Percentiles rank a stretch among this genome's conserved stretches.
These are phyloP conservation scores for Flaveria ramosissima DNA, from an alignment of 129 eudicot genomes.

Conservation along the genomic window DNA sequence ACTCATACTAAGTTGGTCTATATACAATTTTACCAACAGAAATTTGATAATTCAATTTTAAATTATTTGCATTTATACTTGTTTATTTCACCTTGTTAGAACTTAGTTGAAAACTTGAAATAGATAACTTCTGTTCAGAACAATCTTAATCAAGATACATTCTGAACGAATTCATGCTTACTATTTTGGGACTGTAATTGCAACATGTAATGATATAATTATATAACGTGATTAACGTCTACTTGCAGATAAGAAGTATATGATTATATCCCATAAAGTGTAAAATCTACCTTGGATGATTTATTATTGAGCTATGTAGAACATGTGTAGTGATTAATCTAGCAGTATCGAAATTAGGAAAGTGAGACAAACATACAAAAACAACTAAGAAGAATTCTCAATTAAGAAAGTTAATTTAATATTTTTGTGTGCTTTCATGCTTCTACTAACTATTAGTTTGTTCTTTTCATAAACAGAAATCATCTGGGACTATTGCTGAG, in stretches of 20 bases:
- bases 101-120: not conserved
- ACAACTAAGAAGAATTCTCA: not conserved
- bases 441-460: not conserved
- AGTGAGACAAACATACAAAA: not conserved
- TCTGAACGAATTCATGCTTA: slow-evolving; percentile 8
- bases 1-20: not conserved
- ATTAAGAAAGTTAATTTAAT: not conserved
- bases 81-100: not conserved
- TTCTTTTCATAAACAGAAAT: slow-evolving; percentile 51
- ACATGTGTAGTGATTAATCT: slow-evolving; percentile 3
- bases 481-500: slow-evolving; percentile 51
- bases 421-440: not conserved
- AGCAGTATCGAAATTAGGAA: not conserved
- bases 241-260: not conserved
- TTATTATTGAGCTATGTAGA: slow-evolving; percentile 3
- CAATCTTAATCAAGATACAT: not conserved
- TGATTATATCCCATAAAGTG: slow-evolving; percentile 2
- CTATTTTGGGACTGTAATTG: not conserved
- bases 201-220: not conserved
- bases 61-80: not conserved
- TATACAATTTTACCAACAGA: slow-evolving; percentile 6
- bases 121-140: not conserved
- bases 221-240: not conserved
- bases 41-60: not conserved
- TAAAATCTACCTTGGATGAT: slow-evolving; percentile 16